A percentile compares a stretch with the other conserved stretches of the same genome.
phyloP scores from a whole-genome alignment of 176 grass and related monocot species.

The Paspalum notatum region DNA sequence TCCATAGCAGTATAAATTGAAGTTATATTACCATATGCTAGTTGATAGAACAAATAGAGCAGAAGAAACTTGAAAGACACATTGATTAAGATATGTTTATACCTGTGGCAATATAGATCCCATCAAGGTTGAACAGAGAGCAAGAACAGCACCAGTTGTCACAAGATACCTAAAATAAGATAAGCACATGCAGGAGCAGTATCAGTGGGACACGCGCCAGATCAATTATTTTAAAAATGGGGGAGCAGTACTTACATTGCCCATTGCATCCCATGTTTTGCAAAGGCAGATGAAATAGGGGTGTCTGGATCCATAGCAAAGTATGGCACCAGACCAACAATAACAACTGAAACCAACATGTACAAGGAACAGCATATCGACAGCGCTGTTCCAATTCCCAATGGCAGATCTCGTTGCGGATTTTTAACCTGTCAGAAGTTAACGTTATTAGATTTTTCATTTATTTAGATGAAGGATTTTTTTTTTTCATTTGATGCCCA shows the following conservation, averaged over 20 bases:
- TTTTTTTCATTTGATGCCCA: neutral
- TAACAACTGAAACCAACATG: slow-evolving; percentile 81
- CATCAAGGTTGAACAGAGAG: slow-evolving; percentile 79
- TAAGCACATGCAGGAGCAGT: neutral
- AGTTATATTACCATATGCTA: neutral
- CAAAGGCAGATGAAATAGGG: slow-evolving; percentile 79
- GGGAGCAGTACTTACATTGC: slow-evolving; percentile 51
- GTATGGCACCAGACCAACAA: slow-evolving; percentile 83
- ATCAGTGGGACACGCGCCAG: slow-evolving; percentile 11
- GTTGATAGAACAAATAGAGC: neutral
- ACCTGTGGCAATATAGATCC: slow-evolving; percentile 86
- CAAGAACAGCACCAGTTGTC: slow-evolving; percentile 77
- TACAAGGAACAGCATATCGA: slow-evolving; percentile 75
- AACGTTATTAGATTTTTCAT: neutral
- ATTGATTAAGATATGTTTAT: slow-evolving; percentile 9
- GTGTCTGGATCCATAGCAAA: slow-evolving; percentile 90
- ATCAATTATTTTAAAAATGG: slow-evolving; percentile 13
- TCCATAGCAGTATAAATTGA: neutral
- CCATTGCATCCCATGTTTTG: slow-evolving; percentile 75
- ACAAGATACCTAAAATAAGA: slow-evolving; percentile 68
- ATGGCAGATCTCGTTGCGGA: slow-evolving; percentile 74
- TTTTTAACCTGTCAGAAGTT: slow-evolving; percentile 66
- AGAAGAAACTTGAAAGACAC: neutral
- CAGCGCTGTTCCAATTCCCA: slow-evolving; percentile 65
- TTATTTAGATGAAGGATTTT: neutral